Evolutionary conservation across 306 rosid species (phyloP).

Genomic region (Phaseolus lunatus): DNA sequence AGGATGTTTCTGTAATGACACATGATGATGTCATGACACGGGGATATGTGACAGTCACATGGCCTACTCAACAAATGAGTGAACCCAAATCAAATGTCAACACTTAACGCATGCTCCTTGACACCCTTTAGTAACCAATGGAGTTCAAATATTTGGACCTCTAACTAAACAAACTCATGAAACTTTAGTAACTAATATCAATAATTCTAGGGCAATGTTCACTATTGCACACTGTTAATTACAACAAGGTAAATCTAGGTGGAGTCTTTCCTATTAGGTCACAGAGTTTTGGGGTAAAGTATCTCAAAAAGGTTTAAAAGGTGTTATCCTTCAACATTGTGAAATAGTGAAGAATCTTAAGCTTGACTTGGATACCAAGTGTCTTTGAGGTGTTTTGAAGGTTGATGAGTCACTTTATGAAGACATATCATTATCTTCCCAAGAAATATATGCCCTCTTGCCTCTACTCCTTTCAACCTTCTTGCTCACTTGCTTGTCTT

Average conservation of each 20-base stretch:
- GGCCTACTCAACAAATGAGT: background rate
- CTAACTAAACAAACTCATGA: background rate
- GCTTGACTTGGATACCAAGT: background rate
- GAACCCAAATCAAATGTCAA: background rate
- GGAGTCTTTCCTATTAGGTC: background rate
- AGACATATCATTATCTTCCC: no score
- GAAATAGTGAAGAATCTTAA: background rate
- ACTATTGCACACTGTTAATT: background rate
- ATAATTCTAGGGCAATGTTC: background rate
- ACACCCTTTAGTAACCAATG: background rate
- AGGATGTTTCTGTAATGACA: background rate
- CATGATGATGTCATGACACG: background rate
- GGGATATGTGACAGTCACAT: background rate
- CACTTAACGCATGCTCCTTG: background rate
- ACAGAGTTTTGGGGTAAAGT: background rate
- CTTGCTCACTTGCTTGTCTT: no score
- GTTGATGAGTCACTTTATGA: no score
- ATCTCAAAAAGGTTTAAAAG: background rate
- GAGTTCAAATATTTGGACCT: background rate
- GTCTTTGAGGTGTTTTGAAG: background rate
- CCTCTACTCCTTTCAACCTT: no score
- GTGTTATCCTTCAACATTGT: background rate
- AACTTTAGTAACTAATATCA: background rate
- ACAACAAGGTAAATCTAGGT: background rate
- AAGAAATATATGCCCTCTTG: no score